Conservation (phyloP, 176 grass and related monocot species). For the Oryza meyeriana region DNA sequence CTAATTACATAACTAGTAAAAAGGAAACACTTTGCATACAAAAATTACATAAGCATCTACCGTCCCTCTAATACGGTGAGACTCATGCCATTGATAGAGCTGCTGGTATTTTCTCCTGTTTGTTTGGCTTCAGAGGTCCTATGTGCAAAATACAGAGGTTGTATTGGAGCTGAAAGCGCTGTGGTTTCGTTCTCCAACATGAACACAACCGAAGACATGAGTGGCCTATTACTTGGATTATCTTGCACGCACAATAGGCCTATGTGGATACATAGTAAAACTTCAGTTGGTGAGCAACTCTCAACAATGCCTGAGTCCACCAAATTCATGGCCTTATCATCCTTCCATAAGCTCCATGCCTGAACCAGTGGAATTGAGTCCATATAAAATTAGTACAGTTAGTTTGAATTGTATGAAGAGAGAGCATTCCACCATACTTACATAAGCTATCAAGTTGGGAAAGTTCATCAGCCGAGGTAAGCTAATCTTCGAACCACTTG, state of each 20-base stretch:
- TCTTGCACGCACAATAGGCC: too few species aligned
- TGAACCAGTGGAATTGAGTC: constrained; percentile 9
- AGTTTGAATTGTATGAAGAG: not conserved
- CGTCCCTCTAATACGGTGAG: constrained; percentile 11
- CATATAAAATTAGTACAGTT: not conserved
- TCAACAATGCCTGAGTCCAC: constrained; percentile 22
- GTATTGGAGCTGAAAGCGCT: constrained; percentile 30
- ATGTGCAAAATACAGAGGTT: constrained; percentile 33
- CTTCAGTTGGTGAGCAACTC: constrained; percentile 20
- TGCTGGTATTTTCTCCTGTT: constrained; percentile 17
- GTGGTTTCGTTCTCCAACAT: constrained; percentile 44
- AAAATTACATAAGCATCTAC: not conserved
- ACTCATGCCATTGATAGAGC: constrained; percentile 26
- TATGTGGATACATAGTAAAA: constrained; percentile 42
- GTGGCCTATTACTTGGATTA: too few species aligned
- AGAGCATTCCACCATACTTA: constrained; percentile 17
- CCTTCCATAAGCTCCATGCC: constrained; percentile 60
- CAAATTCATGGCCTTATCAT: constrained; percentile 39
- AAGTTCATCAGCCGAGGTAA: not conserved
- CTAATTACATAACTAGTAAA: not conserved
- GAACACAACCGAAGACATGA: constrained; percentile 42
- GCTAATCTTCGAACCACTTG: constrained; percentile 54
- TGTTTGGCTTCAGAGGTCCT: not conserved
- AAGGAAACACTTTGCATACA: not conserved
- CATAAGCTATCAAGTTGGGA: constrained; percentile 45